phyloP scores from a whole-genome alignment of 208 protist species.

The Angomonas ambiguus region DNA sequence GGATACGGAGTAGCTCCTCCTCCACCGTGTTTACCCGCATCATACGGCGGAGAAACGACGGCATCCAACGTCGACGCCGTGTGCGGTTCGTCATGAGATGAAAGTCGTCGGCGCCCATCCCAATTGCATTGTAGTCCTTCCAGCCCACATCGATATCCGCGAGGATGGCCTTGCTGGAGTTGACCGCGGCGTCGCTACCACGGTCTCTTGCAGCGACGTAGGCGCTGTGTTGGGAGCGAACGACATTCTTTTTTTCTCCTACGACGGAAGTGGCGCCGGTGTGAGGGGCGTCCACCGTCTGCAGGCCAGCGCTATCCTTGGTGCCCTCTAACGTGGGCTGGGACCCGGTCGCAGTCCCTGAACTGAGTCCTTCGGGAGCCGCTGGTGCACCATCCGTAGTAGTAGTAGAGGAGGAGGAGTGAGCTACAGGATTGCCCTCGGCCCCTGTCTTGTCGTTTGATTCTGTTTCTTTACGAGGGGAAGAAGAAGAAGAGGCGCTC shows the following conservation, averaged over 20 bases:
- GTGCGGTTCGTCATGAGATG: conserved; percentile 7
- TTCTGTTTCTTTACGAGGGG: not conserved
- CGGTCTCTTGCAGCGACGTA: not conserved
- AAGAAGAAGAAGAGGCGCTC: no score
- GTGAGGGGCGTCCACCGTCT: not conserved
- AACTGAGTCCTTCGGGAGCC: no score
- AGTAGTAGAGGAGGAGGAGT: not conserved
- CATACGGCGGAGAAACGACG: not conserved
- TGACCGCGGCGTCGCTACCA: not conserved
- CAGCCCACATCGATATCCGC: conserved; percentile 71
- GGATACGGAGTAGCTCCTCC: conserved; percentile 17
- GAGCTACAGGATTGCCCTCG: not conserved
- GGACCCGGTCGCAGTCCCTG: not conserved
- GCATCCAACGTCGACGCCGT: not conserved
- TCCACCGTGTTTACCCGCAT: not conserved
- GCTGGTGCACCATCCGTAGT: not conserved
- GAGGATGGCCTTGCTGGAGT: conserved; percentile 15
- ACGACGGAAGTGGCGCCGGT: conserved; percentile 4
- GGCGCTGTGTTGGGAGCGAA: not conserved
- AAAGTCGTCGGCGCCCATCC: conserved; percentile 7
- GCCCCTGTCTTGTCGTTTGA: not conserved
- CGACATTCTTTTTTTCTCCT: not conserved
- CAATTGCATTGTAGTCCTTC: conserved; percentile 52
- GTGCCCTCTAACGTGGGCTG: not conserved
- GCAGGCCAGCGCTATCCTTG: not conserved